Base-by-base conservation (phyloP, 805 yeast species). In the Spathaspora arborariae region DNA sequence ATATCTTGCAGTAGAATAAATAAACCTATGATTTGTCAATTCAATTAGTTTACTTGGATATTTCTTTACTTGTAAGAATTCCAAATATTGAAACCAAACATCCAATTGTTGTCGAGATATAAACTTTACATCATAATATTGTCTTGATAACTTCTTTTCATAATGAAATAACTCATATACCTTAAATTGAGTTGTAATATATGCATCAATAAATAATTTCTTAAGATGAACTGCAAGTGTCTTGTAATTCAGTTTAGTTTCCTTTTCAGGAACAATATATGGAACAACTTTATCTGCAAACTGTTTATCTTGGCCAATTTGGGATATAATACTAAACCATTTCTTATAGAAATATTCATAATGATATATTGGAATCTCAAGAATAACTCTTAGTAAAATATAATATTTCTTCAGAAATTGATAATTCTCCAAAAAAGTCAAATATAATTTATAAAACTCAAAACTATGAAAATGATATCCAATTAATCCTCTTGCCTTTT, bases 71-170 rank as follows among this genome's bases (percentile, higher is more conserved):
- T 84, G 88, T 33, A 80, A 63, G 47, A 71, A 79, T 51, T 74
- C 75, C 33, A 85, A 55, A 59, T 84, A 88, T 22, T 68, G 60
- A 45, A 74, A 78, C 81, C 96, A 85, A 9, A 65, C 68, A 16
- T 74, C 76, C 18, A 84, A 56, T 52, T 85, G 86, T 42, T 78
- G 74, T 19, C 56, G 57, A 2, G 70, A 58, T 9, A 67, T 47
- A 6, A 58, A 49, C 11, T 62, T 56, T 1, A 72, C 68, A 21
- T 63, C 65, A 52, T 58, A 76, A 50, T 64, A 75, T 6, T 72
- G 73, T 8, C 62, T 50, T 5, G 58, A 51, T 5, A 80, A 53
- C 1, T 59, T 56, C 47, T 70, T 69, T 50, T 83, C 88, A 59
- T 58, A 82, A 7, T 64, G 59, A 57, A 70, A 81, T 10, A 79